Base-by-base conservation (phyloP, 2,329 filamentous ascomycete species). In the Penicillium sp. region DNA sequence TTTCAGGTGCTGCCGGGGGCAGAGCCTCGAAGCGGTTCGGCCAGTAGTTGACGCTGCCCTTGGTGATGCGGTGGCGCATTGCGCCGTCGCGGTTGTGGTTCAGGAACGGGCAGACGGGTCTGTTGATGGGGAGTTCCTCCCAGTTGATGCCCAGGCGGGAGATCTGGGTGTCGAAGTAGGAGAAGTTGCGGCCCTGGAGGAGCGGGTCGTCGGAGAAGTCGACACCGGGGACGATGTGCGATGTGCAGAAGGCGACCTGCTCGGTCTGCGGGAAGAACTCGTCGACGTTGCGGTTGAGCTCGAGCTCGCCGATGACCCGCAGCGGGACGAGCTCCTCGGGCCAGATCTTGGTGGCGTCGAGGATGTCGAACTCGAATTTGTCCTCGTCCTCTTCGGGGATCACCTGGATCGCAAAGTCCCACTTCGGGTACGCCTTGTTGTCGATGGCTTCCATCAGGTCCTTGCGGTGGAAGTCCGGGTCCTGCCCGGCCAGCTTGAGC, bases 291-390 rank as follows among this genome's bases (percentile, higher is more conserved):
- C 85, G 85, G 81, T 95, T 93, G 6, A 96, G 84, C 72, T 93
- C 89, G 1, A 96, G 74, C 75, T 93, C 86, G 45, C 91, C 92
- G 60, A 96, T 91, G 71, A 92, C 91, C 7, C 89, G 85, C 21
- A 94, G 83, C 0, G 91, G 91, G 0, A 93, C 81, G 0, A 88
- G 77, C 13, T 94, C 90, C 72, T 95, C 90, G 0, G 91, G 92
- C 91, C 91, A 95, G 29, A 94, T 77, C 79, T 96, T 95, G 44
- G 92, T 96, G 0, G 91, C 89, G 67, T 96, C 92, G 1, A 96
- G 85, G 31, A 94, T 89, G 70, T 95, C 92, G 64, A 95, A 94
- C 7, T 94, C 91, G 64, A 94, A 96, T 17, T 91, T 86, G 64
- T 94, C 83, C 72, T 91, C 86, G 53, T 88, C 84, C 8, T 83